A percentile compares a stretch with the other conserved stretches of the same genome.
phyloP scores from a whole-genome alignment of 345 rosid genomes.

The Brassica cretica region DNA sequence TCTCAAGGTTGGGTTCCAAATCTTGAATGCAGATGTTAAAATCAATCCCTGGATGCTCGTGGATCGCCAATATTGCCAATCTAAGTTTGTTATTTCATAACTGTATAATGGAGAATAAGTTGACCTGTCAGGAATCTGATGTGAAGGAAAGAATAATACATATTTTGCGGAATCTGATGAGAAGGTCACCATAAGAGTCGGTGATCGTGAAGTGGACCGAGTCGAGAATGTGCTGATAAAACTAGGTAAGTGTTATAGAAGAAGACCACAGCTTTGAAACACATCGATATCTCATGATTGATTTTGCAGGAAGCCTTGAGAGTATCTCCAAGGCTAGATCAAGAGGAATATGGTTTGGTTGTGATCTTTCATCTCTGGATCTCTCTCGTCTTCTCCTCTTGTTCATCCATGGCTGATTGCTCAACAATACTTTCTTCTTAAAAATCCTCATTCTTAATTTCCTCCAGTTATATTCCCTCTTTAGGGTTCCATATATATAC shows the following conservation, averaged over 20 bases:
- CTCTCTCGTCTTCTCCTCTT: no score
- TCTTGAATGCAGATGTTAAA: background rate
- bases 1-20: slow-evolving; percentile 1
- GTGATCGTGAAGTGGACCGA: background rate
- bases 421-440: no score
- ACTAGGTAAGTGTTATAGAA: background rate
- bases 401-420: no score
- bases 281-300: background rate
- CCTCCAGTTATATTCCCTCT: no score
- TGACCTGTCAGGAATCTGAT: background rate
- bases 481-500: no score
- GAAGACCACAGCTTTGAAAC: background rate
- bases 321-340: background rate
- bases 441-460: no score
- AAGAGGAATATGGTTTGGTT: background rate
- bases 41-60: background rate
- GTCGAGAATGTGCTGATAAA: background rate
- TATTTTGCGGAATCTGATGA: background rate
- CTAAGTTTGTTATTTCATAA: background rate
- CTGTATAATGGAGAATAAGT: background rate
- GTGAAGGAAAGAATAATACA: background rate
- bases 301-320: background rate
- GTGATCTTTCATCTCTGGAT: background rate
- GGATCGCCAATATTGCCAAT: background rate
- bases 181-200: background rate